Base-by-base conservation (phyloP, 352 stramenopile genomes). In the Phytophthora multivora region DNA sequence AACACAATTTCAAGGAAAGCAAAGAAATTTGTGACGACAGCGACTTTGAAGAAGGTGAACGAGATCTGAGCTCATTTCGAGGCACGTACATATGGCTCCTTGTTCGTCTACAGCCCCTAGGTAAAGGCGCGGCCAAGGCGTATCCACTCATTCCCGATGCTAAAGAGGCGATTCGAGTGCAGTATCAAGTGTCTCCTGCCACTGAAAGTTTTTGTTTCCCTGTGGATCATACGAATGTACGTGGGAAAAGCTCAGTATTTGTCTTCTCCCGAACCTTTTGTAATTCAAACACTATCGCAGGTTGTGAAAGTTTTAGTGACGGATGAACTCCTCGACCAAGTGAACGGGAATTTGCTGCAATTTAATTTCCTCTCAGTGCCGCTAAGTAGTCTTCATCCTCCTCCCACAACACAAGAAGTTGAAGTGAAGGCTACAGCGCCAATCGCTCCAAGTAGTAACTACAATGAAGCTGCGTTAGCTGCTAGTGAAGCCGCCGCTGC, bases 201-300 rank as follows among this genome's bases (percentile, higher is more conserved):
- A 80, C 66, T n/a, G 78, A 90, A 51, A 86, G 73, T 54, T 88
- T 79, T 23, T 55, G 79, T 15, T 35, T 85, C 2, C 75, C 75
- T 8, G 49, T 84, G 13, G 69, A 88, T 26, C 77, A 89, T 58
- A 85, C 75, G 4, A 89, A 85, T 53, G 68, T 80, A 54, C 47
- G 71, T 69, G 9, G 21, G 21, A 23, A 23, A 42, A 13, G 16
- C 47, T n/a, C 7, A 18, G 8, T 40, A 18, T 19, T n/a, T 10
- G 4, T 13, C 15, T 40, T 7, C 35, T 3, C 5, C n/a, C 39
- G 2, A 5, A 15, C 33, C 47, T 43, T 42, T 51, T 53, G 13
- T 28, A 15, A 15, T 28, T 15, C 31, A 35, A 45, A 13, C 7
- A 1, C 10, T 52, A 53, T 21, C 5, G 21, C 25, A 85, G 75